Conservation (phyloP, 805 yeast species). For the Wickerhamiella azymoides region DNA sequence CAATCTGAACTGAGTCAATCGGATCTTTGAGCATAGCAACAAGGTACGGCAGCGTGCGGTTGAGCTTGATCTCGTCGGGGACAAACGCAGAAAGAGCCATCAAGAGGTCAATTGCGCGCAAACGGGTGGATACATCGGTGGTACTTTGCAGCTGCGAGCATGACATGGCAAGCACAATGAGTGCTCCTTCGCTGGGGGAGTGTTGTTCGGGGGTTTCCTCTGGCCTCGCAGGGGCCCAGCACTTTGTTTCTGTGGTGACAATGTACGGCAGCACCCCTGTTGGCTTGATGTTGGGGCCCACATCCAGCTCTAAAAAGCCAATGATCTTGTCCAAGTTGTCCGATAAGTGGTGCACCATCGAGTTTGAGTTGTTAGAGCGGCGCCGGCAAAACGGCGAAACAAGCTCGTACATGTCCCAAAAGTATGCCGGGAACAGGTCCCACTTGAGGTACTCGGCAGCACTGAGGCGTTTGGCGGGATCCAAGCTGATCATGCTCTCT, state of each 20-base stretch:
- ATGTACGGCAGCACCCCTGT: constrained; percentile 11
- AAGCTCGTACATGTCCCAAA: constrained; percentile 30
- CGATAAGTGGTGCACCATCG: constrained; percentile 42
- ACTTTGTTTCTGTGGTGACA: constrained; percentile 8
- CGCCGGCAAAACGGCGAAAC: constrained; percentile 15
- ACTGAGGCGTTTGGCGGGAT: constrained; percentile 46
- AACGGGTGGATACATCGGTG: constrained; percentile 41
- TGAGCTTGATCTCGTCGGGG: constrained; percentile 73
- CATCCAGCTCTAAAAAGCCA: constrained; percentile 3
- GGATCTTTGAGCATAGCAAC: constrained; percentile 58
- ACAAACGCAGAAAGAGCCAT: constrained; percentile 62
- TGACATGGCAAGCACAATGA: constrained; percentile 44
- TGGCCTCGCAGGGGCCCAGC: constrained; percentile 7
- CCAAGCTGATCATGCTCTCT: constrained; percentile 43
- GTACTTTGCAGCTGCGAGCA: constrained; percentile 50
- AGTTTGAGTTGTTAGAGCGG: constrained; percentile 32
- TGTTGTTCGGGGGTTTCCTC: no score
- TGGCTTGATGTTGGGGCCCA: constrained; percentile 5
- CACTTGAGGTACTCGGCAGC: constrained; percentile 40
- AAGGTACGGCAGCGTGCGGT: constrained; percentile 71
- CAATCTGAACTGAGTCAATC: constrained; percentile 48
- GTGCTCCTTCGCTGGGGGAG: constrained; percentile 35
- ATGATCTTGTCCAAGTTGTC: constrained; percentile 9
- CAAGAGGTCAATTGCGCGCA: constrained; percentile 63
- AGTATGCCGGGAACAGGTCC: constrained; percentile 49